Evolutionary conservation across 108 stramenopile genomes (phyloP), one percentile per base, ranked within the genome.

Genomic region (Craspedostauros australis): DNA sequence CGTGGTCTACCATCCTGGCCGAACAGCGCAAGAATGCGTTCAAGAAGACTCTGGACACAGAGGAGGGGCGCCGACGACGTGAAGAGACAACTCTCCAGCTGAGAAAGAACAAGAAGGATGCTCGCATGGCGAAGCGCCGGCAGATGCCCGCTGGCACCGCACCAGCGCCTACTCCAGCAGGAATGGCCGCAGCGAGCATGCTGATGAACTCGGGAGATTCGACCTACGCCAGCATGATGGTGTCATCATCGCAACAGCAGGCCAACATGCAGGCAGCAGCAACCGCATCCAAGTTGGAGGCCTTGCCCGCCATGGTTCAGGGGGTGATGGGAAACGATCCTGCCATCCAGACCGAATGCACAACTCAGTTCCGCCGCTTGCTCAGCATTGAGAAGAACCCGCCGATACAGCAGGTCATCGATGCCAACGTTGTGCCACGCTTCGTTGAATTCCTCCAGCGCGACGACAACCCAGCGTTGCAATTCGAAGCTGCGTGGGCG

Each of bases 401-500:
- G 0, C 98, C 98, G 14, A 99, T 99, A 63, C 95, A 97, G 24
- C 80, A 94, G 54, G 97, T 99, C 19, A 99, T 98, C 58, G 93
- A 97, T 15, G 62, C 88, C 7, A 94, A 93, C 36, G 96, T 98
- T 4, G 95, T 99, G 31, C 95, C 95, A 19, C 84, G 93, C 45
- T 95, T 99, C 61, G 95, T 98, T 8, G 79, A 93, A 54, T 98
- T 99, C 62, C 66, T 99, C 34, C 84, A 81, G 54, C 66, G 91
- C 11, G 91, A 88, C 32, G 95, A 94, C 54, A 88, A 88, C 54
- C 94, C 95, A 34, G 91, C 87, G 4, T 86, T 98, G 47, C 98
- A 98, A 63, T 99, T 99, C 68, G 98, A 99, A 74, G 96, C 98
- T 26, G 97, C 98, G 4, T 99, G 98, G 98, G 97, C 97, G 11